Conservation (phyloP, 78 protist genomes). For the Emiliania huxleyi region DNA sequence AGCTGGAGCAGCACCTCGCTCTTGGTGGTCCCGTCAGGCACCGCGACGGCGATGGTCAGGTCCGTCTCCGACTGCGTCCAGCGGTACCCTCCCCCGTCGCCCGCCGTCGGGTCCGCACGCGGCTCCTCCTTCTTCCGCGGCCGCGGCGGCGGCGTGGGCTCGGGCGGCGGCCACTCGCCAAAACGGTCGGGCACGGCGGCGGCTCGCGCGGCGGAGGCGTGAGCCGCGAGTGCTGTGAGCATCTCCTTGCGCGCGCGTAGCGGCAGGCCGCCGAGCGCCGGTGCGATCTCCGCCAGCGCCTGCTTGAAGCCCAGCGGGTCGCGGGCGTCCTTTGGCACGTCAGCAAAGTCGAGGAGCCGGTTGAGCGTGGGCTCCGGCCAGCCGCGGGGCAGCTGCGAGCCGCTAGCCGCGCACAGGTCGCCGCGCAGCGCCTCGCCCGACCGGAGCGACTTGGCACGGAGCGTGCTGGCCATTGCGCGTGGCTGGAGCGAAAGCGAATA, state of each 20-base stretch:
- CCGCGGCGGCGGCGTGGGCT: not conserved
- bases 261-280: not conserved
- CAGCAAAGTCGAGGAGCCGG: not conserved
- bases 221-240: not conserved
- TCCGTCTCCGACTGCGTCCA: not conserved
- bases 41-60: not conserved
- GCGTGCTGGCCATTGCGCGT: too few relatives aligned
- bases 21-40: not conserved
- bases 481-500: too few relatives aligned
- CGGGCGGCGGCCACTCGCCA: not conserved
- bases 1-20: not conserved
- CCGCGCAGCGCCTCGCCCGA: not conserved
- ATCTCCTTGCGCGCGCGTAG: not conserved
- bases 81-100: not conserved
- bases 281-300: not conserved
- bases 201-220: not conserved
- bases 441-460: not conserved
- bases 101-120: not conserved
- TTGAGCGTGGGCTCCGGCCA: not conserved
- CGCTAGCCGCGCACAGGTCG: not conserved
- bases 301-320: not conserved
- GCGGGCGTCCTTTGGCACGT: not conserved
- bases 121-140: not conserved
- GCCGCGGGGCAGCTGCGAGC: not conserved
- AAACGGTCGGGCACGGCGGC: not conserved